Percentiles rank a stretch among this genome's conserved stretches.
phyloP scores from a whole-genome alignment of 495 filamentous ascomycete species.

The Sordaria brevicollis region DNA sequence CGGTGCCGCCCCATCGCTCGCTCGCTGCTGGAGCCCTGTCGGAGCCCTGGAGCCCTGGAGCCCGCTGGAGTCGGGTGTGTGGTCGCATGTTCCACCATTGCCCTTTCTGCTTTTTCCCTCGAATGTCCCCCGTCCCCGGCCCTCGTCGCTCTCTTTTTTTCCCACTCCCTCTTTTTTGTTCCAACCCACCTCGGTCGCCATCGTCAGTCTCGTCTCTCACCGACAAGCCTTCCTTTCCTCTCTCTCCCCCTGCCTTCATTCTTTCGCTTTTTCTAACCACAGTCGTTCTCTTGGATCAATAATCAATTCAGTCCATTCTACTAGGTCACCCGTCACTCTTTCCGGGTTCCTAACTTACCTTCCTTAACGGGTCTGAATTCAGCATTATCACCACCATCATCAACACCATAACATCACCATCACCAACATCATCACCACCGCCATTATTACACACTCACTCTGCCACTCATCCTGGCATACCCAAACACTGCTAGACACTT shows the following conservation, averaged over 20 bases:
- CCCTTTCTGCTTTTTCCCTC: conserved; percentile 21
- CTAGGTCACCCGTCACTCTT: conserved; percentile 28
- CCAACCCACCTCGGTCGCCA: conserved; percentile 22
- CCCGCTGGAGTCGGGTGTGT: conserved; percentile 4
- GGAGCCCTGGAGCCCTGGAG: not conserved
- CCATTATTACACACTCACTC: not conserved
- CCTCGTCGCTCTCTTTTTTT: conserved; percentile 20
- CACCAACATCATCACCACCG: not conserved
- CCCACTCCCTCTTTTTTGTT: conserved; percentile 24
- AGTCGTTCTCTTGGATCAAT: conserved; percentile 31
- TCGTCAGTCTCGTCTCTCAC: conserved; percentile 19
- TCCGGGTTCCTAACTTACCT: conserved; percentile 26
- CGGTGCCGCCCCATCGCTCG: not conserved
- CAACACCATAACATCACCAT: conserved; percentile 1
- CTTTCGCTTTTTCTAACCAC: conserved; percentile 28
- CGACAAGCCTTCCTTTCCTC: conserved; percentile 18
- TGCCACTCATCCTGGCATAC: not conserved
- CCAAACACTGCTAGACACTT: conserved; percentile 1
- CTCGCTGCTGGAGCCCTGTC: not conserved
- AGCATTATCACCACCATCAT: not conserved
- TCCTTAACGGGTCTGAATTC: conserved; percentile 16
- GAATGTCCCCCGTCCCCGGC: conserved; percentile 21
- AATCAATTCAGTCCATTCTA: conserved; percentile 17
- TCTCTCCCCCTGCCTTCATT: conserved; percentile 20
- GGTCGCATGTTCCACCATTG: conserved; percentile 13